phyloP scores from a whole-genome alignment of 2,329 filamentous ascomycete species.

The Lachnum nothofagi region DNA sequence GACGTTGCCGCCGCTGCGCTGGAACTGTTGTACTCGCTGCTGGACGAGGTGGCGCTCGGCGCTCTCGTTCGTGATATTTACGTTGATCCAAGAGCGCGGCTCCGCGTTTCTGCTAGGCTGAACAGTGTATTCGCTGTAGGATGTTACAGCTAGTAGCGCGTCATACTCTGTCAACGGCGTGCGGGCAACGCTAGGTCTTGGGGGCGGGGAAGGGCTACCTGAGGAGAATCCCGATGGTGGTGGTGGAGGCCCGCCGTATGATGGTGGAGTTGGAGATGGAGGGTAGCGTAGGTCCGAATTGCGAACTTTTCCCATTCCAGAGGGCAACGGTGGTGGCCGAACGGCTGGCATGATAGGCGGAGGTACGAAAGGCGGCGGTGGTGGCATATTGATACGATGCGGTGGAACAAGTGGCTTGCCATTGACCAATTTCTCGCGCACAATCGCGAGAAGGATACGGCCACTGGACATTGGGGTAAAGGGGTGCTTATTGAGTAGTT shows the following conservation, averaged over 20 bases:
- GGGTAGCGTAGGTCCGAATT: neutral
- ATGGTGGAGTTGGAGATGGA: neutral
- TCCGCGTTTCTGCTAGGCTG: slow-evolving; percentile 4
- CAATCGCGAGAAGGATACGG: slow-evolving; percentile 23
- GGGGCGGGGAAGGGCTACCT: neutral
- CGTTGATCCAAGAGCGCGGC: slow-evolving; percentile 12
- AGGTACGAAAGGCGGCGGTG: neutral
- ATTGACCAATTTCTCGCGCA: slow-evolving; percentile 22
- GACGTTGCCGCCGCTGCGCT: slow-evolving; percentile 7
- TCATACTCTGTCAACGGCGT: slow-evolving; percentile 12
- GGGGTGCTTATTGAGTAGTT: slow-evolving; percentile 1
- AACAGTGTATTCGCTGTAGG: slow-evolving; percentile 22
- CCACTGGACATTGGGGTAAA: neutral
- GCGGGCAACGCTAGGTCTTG: slow-evolving; percentile 1
- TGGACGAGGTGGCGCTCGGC: slow-evolving; percentile 1
- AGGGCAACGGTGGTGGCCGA: slow-evolving; percentile 4
- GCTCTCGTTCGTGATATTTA: slow-evolving; percentile 15
- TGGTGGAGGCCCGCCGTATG: neutral
- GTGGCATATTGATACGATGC: neutral
- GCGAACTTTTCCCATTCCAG: neutral
- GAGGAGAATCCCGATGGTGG: neutral
- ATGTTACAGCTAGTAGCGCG: slow-evolving; percentile 14
- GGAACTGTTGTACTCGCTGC: slow-evolving; percentile 13
- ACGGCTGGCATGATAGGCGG: neutral
- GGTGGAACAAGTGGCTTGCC: slow-evolving; percentile 13